These are phyloP conservation scores for Teunomyces gatunensis DNA, from an alignment of 805 yeast species.

Conservation along the genomic window DNA sequence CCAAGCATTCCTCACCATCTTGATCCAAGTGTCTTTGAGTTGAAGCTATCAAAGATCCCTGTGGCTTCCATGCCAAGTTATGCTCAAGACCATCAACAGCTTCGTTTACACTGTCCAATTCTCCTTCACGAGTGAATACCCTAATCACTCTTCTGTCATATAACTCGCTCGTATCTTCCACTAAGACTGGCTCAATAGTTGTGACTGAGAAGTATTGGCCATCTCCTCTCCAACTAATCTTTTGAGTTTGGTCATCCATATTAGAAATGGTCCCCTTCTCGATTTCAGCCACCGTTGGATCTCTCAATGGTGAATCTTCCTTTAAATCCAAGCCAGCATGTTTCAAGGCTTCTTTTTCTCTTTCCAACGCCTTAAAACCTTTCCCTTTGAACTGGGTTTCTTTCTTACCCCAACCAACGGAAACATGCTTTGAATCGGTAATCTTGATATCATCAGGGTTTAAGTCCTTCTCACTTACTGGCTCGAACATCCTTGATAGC, in stretches of 20 bases:
- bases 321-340: constrained; percentile 69
- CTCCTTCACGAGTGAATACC: constrained; percentile 78
- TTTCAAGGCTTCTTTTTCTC: constrained; percentile 54
- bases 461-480: constrained; percentile 63
- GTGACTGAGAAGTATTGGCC: constrained; percentile 77
- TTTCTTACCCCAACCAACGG: constrained; percentile 97
- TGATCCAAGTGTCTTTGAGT: constrained; percentile 64
- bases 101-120: constrained; percentile 77
- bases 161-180: constrained; percentile 36
- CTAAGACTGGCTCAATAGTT: constrained; percentile 51
- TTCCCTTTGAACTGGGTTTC: constrained; percentile 96
- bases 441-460: constrained; percentile 57
- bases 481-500: constrained; percentile 76
- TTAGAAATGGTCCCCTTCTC: constrained; percentile 65
- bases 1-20: constrained; percentile 46
- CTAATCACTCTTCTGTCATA: constrained; percentile 71
- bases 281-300: constrained; percentile 80
- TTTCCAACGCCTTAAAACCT: constrained; percentile 72
- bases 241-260: constrained; percentile 47
- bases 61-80: constrained; percentile 82
- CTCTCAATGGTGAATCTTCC: constrained; percentile 58
- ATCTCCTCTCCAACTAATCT: constrained; percentile 94
- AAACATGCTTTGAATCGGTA: constrained; percentile 72
- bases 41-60: constrained; percentile 82
- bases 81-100: constrained; percentile 83